These are phyloP conservation scores for Leucosporidium yakuticum DNA, from an alignment of 768 basidiomycete genomes.

Conservation along the genomic window DNA sequence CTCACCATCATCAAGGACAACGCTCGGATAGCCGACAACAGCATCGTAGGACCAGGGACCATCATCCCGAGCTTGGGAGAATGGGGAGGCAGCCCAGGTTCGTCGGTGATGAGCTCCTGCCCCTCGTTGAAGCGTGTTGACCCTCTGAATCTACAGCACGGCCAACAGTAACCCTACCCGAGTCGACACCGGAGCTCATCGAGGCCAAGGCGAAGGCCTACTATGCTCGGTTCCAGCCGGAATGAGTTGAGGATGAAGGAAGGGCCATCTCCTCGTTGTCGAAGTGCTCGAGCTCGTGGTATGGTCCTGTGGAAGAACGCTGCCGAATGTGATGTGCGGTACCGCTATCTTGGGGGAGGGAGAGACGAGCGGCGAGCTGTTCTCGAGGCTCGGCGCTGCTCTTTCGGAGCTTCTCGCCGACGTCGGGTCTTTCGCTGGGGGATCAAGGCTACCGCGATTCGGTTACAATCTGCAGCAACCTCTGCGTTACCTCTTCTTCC, in stretches of 20 bases:
- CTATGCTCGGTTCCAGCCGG: conserved; percentile 73
- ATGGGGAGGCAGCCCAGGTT: conserved; percentile 86
- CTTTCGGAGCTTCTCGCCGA: too few relatives aligned
- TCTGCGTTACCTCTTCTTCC: too few relatives aligned
- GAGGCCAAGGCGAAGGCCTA: conserved; percentile 78
- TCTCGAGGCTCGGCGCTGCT: too few relatives aligned
- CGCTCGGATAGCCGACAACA: conserved; percentile 78
- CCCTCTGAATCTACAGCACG: conserved; percentile 52
- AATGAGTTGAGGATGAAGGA: conserved; percentile 1
- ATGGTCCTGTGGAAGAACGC: too few relatives aligned
- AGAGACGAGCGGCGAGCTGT: too few relatives aligned
- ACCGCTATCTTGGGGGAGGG: too few relatives aligned
- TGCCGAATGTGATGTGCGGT: too few relatives aligned
- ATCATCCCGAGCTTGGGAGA: conserved; percentile 81
- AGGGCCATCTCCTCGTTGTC: too few relatives aligned
- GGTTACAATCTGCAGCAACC: too few relatives aligned
- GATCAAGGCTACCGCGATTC: too few relatives aligned
- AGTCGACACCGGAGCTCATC: conserved; percentile 86
- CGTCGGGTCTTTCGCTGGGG: too few relatives aligned
- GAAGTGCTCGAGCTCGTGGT: too few relatives aligned
- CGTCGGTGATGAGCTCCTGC: conserved; percentile 28
- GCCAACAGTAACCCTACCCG: conserved; percentile 77
- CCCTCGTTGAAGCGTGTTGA: conserved; percentile 7
- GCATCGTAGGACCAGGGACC: conserved; percentile 82
- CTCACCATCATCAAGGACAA: conserved; percentile 96